Conservation (phyloP, 2,329 filamentous ascomycete species). For the Trichoderma sp. region DNA sequence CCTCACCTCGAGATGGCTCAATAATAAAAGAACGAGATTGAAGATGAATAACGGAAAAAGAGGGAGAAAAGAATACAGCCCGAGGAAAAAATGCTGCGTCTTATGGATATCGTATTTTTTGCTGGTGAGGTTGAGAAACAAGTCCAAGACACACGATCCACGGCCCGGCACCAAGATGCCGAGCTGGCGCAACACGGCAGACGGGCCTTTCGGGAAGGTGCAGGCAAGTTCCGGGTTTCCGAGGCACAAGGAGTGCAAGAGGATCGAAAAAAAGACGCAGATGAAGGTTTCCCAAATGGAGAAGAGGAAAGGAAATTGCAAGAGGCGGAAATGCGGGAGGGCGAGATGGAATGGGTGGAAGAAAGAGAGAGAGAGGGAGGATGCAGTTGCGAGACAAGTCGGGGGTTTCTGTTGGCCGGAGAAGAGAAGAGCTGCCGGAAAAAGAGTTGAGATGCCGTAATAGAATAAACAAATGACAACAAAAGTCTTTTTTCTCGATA, state of each 20-base stretch:
- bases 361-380: neutral
- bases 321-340: neutral
- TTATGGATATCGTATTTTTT: conserved; percentile 1
- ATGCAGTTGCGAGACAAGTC: neutral
- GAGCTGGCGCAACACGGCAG: conserved; percentile 24
- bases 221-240: conserved; percentile 8
- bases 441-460: neutral
- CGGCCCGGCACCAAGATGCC: conserved; percentile 25
- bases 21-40: neutral
- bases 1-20: neutral
- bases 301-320: neutral
- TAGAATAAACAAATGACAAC: neutral
- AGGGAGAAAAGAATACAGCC: neutral
- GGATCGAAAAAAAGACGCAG: neutral
- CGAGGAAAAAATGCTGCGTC: conserved; percentile 15
- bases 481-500: neutral
- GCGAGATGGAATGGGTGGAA: neutral
- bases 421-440: neutral
- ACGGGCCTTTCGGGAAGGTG: conserved; percentile 21
- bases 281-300: neutral
- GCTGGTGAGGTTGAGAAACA: neutral
- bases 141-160: conserved; percentile 1
- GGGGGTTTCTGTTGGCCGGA: neutral
- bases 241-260: neutral
- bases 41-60: neutral